Evolutionary conservation across 2,329 filamentous ascomycete species (phyloP), one percentile per base, ranked within the genome.

Genomic region (Beauveria brongniartii): DNA sequence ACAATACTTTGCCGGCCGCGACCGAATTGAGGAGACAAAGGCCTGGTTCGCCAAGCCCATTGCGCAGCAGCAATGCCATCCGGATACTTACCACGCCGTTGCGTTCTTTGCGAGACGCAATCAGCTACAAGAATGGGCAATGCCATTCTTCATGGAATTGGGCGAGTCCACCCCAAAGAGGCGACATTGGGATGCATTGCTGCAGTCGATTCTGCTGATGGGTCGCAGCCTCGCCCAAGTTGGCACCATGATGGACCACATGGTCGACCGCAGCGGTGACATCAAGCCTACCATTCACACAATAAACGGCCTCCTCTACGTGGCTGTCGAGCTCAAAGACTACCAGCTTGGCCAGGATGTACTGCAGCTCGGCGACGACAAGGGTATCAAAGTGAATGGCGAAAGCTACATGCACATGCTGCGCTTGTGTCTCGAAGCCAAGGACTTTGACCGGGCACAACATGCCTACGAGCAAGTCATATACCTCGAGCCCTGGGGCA

Each of bases 261-360:
- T 92, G 84, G 82, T 94, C 62, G 77, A 82, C 48, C 79, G 86
- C 22, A 72, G 80, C 61, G 70, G 77, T 61, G 74, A 75, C 18
- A 66, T 81, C 3, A 72, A 77, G 7, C 84, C 91, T 0, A 87
- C 90, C 59, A 86, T 86, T 7, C 75, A 81, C 3, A 91, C 89
- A 6, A 85, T 97, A 67, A 96, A 97, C 69, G 76, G 78, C 6
- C 79, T 97, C 28, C 80, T 97, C 20, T 81, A 84, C 58, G 85
- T 87, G 61, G 90, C 91, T 10, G 86, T 88, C 64, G 82, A 83
- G n/a, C 81, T 82, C 59, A 79, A 86, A 12, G 87, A 95, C 67
- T 80, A 85, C 0, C 85, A 89, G 65, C 77, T 90, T 51, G 90
- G 90, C 5, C 86, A 92, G 69, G 82, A 90, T 14, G 89, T 92